Evolutionary conservation across 306 rosid species (phyloP).

Genomic region (Rosa lucieae): DNA sequence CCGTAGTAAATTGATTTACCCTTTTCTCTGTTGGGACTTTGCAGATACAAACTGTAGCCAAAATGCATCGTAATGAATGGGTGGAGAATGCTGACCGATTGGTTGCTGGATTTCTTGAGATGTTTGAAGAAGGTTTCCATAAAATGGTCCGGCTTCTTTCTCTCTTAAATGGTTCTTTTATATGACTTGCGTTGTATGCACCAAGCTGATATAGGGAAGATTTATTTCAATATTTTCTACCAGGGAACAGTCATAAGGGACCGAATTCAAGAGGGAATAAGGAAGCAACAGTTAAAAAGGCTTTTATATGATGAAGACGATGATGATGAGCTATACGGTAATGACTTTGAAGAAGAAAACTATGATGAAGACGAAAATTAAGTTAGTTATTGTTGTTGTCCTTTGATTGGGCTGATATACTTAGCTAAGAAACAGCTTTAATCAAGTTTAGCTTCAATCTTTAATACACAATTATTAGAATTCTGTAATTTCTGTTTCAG

Average conservation of each 20-base stretch:
- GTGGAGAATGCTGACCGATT: slow-evolving; percentile 97
- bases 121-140: slow-evolving; percentile 99
- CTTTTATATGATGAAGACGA: slow-evolving; percentile 27
- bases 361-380: slow-evolving; percentile 58
- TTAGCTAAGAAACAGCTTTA: neutral
- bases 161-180: slow-evolving; percentile 1
- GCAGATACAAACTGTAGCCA: slow-evolving; percentile 64
- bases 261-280: slow-evolving; percentile 84
- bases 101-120: slow-evolving; percentile 98
- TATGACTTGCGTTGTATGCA: neutral
- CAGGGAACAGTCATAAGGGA: slow-evolving; percentile 97
- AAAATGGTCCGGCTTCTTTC: slow-evolving; percentile 69
- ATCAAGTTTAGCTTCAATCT: neutral
- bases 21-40: slow-evolving; percentile 18
- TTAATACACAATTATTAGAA: neutral
- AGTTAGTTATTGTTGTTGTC: neutral
- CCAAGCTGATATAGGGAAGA: slow-evolving; percentile 12
- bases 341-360: slow-evolving; percentile 37
- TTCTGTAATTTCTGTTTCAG: neutral
- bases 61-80: slow-evolving; percentile 96
- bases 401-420: slow-evolving; percentile 1
- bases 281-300: slow-evolving; percentile 52
- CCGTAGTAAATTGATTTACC: neutral
- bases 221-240: neutral
- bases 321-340: slow-evolving; percentile 53